Base-by-base conservation (phyloP, 1,284 basidiomycete species). In the Ustilago shanxiensis region DNA sequence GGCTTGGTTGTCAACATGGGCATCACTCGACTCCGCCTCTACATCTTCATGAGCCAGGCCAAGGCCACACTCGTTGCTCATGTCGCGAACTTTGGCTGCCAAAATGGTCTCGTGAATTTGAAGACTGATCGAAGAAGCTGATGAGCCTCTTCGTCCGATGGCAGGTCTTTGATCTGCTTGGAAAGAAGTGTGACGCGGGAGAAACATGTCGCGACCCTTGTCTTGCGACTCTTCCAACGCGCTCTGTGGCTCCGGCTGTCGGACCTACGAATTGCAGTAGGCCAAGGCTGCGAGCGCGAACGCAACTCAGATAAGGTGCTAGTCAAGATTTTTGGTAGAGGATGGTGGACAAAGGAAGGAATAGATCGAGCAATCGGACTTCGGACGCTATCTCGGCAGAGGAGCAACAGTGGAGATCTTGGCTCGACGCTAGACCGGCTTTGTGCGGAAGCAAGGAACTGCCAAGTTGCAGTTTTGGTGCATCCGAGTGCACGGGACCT, bases 41-140 rank as follows among this genome's bases (percentile, higher is more conserved):
- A n/a, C n/a, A 24, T 9, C 39, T 14, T 65, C 58, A 20, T 56
- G 26, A 18, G 71, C 66, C 14, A 78, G 56, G 8, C 76, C 76
- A 6, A 78, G 58, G 22, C 76, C 76, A 44, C 53, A 59, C 26
- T 77, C 55, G 16, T 11, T 56, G 58, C 66, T 70, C 29, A 78
- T 49, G 9, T 77, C 54, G n/a, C 76, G 63, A 31, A 60, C 67
- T 20, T 66, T 59, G 20, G 66, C 76, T 18, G 76, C 66, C n/a
- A 78, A 51, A 29, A 74, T 63, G 33, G 59, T 58, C 41, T 78
- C 58, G 51, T 75, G 71, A 7, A 78, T 72, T 29, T 78, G 76
- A 3, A 79, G 55, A 45, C 75, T 74, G 55, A 70, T 53, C 29
- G 49, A 14, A 1, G 61, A 70, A 13, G 67, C 29, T 5, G 67